A percentile compares a stretch with the other conserved stretches of the same genome.
phyloP scores from a whole-genome alignment of 306 rosid species.

The Trifolium subterraneum region DNA sequence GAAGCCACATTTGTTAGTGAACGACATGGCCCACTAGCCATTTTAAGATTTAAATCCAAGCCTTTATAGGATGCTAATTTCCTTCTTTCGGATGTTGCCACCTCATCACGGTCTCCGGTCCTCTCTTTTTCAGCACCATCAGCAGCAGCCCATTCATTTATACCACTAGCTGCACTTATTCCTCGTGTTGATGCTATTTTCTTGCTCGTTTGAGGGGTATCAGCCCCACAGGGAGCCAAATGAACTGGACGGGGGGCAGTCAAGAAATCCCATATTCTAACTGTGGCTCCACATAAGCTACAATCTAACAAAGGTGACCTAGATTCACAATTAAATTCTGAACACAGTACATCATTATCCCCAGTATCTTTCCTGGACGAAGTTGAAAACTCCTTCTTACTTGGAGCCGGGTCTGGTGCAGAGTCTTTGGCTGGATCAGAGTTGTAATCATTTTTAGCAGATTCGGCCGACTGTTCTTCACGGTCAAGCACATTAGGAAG shows the following conservation, averaged over 20 bases:
- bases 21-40: conserved; percentile 66
- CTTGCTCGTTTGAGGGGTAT: conserved; percentile 85
- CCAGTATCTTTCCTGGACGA: conserved; percentile 52
- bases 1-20: conserved; percentile 57
- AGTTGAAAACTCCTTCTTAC: conserved; percentile 53
- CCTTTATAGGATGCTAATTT: conserved; percentile 48
- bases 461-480: conserved; percentile 97
- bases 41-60: conserved; percentile 76
- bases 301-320: conserved; percentile 93
- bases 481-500: conserved; percentile 83
- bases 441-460: conserved; percentile 88
- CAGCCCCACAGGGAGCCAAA: conserved; percentile 70
- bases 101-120: conserved; percentile 87
- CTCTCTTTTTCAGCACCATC: conserved; percentile 80
- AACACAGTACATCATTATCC: conserved; percentile 50
- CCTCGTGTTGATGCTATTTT: conserved; percentile 92
- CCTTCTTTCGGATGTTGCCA: conserved; percentile 76
- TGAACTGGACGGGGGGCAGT: conserved; percentile 81
- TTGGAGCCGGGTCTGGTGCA: conserved; percentile 53
- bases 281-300: conserved; percentile 95
- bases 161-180: conserved; percentile 96
- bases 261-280: conserved; percentile 83
- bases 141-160: conserved; percentile 86
- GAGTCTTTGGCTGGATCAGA: conserved; percentile 72
- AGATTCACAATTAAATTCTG: conserved; percentile 66